Base-by-base conservation (phyloP, 208 protist species). In the Trypanosoma conorhini region DNA sequence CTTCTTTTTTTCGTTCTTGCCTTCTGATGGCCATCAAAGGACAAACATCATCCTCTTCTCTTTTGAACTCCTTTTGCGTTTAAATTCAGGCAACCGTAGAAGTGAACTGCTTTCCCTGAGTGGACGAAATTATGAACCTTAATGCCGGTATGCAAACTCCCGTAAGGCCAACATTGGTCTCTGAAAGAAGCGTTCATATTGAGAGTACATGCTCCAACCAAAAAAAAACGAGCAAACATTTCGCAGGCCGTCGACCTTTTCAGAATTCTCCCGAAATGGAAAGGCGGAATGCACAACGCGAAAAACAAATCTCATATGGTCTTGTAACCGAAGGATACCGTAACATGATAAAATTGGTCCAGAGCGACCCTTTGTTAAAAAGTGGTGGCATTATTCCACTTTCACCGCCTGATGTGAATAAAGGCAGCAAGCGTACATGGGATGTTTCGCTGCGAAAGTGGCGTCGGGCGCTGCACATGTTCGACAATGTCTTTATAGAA, bases 391-490 rank as follows among this genome's bases (percentile, higher is more conserved):
- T 95, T 59, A 77, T 95, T 31, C 90, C 90, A 28, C 76, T 95
- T 35, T 75, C 76, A 26, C 85, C 90, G 44, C 90, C 90, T 8
- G 76, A 76, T 21, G 54, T 87, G 0, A 59, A 72, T 33, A 74
- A 79, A 48, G 81, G 81, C 38, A 95, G 86, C 77, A 95, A 95
- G 62, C 83, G 90, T 5, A 51, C 68, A n/a, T 95, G 90, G 90
- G 90, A 95, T 67, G 80, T 95, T 28, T 82, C 83, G 54, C 68
- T 92, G 22, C 85, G 90, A 33, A 95, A 95, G 76, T 95, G 90
- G 88, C 87, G 90, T 8, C 70, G 90, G 40, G 87, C 86, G 57
- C 73, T 95, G 42, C 90, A 95, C 82, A 93, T 95, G 90, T 95
- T 95, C 75, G 90, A 95, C 80, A 83, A 74, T 66, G 87, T 93